Base-by-base conservation (phyloP, 1,284 basidiomycete genomes). In the Omphalotus olearius region DNA sequence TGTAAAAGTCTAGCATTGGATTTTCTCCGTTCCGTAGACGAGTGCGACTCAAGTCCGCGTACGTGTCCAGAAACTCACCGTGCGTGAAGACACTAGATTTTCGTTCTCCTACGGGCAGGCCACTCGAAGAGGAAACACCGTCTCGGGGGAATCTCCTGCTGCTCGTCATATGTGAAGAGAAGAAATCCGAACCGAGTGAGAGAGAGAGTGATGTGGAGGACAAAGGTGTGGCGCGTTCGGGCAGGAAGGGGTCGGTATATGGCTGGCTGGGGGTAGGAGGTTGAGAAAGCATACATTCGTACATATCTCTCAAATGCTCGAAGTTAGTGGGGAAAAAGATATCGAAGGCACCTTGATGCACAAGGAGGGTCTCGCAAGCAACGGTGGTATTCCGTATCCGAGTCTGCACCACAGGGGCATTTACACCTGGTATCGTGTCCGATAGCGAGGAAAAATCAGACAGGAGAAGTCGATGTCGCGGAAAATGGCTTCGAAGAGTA, bases 251-350 rank as follows among this genome's bases (percentile, higher is more conserved):
- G 37, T 66, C 66, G 28, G 60, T 53, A 47, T 54, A 51, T 20
- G 59, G 42, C 51, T 20, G 58, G 44, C 62, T 76, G 33, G 73
- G 65, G n/a, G 67, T 66, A 57, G 60, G 57, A 25, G 83, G 83
- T 57, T 81, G 76, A 43, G 83, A 78, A 57, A 96, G 82, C 56
- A 88, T 78, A 59, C 85, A 76, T 63, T 92, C 87, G 69, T 97
- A 97, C 79, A 94, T 88, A 65, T 94, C 90, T 45, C 88, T 76
- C 23, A 99, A 75, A 17, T 80, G 79, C 47, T 83, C 80, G 60
- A 99, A 99, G 64, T 95, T 75, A 6, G 96, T 99, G 1, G 97
- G 97, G 75, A 99, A 99, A 76, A 99, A 94, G 58, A 99, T 99
- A 70, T 99, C 97, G 68, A 99, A 99, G 71, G 85, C 96, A 10